A percentile compares a stretch with the other conserved stretches of the same genome.
phyloP scores from a whole-genome alignment of 179 eudicot species.

The Gypsophila paniculata region DNA sequence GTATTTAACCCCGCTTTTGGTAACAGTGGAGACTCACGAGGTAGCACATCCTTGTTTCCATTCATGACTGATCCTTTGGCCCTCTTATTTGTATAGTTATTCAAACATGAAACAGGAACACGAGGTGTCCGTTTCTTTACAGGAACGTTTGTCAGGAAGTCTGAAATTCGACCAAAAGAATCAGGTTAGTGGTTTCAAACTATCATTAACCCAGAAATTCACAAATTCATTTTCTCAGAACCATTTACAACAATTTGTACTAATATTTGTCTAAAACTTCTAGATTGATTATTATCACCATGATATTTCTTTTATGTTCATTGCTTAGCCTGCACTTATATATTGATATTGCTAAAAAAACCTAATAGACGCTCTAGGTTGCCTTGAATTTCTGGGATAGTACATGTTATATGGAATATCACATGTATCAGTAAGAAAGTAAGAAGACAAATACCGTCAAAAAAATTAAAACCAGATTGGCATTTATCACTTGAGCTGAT shows the following conservation, averaged over 20 bases:
- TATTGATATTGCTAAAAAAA: not conserved
- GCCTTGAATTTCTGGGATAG: not conserved
- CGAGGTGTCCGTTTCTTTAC: constrained; percentile 96
- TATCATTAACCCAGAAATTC: constrained; percentile 1
- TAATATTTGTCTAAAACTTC: not conserved
- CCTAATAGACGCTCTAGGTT: not conserved
- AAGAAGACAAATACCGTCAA: constrained; percentile 43
- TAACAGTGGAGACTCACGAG: constrained; percentile 47
- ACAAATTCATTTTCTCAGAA: not conserved
- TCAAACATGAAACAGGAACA: constrained; percentile 44
- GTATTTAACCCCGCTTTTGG: constrained; percentile 59
- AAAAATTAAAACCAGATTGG: constrained; percentile 47
- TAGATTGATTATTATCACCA: not conserved
- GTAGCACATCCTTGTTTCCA: constrained; percentile 43
- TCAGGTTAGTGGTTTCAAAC: constrained; percentile 12
- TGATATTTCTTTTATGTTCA: not conserved
- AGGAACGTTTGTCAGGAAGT: constrained; percentile 51
- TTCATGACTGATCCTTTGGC: constrained; percentile 38
- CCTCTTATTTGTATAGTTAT: constrained; percentile 42
- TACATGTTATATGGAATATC: not conserved
- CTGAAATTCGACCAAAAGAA: constrained; percentile 32
- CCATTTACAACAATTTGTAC: not conserved
- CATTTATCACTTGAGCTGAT: constrained; percentile 46
- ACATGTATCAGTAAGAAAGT: not conserved
- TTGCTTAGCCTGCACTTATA: too few relatives aligned